Conservation (phyloP, 345 rosid genomes). For the Theobroma cacao region DNA sequence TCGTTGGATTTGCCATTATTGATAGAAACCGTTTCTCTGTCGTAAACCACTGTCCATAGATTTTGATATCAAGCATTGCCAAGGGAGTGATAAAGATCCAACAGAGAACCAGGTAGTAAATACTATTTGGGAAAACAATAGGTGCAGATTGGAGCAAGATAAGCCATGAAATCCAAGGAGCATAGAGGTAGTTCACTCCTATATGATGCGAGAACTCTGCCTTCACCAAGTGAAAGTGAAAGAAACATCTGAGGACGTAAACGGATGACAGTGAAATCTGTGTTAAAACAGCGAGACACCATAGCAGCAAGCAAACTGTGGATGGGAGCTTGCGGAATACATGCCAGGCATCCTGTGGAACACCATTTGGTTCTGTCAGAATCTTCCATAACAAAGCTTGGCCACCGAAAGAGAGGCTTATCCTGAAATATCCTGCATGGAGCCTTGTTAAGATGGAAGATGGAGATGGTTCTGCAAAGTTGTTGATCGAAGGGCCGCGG, state of each 20-base stretch:
- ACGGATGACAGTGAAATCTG: conserved; percentile 28
- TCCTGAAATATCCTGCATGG: conserved; percentile 47
- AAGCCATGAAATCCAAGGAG: conserved; percentile 70
- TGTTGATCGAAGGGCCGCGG: background rate
- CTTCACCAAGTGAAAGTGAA: conserved; percentile 37
- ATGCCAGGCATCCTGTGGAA: conserved; percentile 9
- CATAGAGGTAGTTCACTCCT: conserved; percentile 63
- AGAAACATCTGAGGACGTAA: conserved; percentile 28
- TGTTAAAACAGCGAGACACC: conserved; percentile 30
- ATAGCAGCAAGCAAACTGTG: conserved; percentile 25
- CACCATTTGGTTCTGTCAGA: conserved; percentile 16
- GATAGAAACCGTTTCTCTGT: conserved; percentile 58
- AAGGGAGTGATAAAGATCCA: conserved; percentile 45
- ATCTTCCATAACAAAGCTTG: conserved; percentile 49
- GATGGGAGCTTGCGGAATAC: conserved; percentile 15
- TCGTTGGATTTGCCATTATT: conserved; percentile 55
- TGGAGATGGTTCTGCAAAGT: background rate
- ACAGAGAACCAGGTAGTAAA: conserved; percentile 30
- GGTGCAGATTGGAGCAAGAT: conserved; percentile 70
- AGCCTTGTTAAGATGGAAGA: conserved; percentile 32
- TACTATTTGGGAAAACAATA: background rate
- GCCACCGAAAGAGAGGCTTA: conserved; percentile 35
- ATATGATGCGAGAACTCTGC: conserved; percentile 45
- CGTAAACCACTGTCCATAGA: conserved; percentile 83
- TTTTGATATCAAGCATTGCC: conserved; percentile 51